These are phyloP conservation scores for Trichoderma gamsii DNA, from an alignment of 495 filamentous ascomycete genomes.

Conservation along the genomic window DNA sequence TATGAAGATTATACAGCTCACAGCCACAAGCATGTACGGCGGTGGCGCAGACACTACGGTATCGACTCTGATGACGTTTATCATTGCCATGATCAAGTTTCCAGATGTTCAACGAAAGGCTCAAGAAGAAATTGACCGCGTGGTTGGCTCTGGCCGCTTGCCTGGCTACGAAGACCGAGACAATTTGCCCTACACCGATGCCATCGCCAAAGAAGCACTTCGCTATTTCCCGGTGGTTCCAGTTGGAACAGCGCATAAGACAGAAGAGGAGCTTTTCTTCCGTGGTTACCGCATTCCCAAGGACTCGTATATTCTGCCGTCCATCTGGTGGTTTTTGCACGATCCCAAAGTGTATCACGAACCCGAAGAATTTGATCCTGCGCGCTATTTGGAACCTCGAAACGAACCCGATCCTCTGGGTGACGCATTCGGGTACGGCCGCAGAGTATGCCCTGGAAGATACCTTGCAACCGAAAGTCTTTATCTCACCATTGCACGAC, in stretches of 20 bases:
- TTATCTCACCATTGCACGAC: slow-evolving; percentile 38
- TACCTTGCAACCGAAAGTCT: slow-evolving; percentile 41
- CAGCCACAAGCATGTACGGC: slow-evolving; percentile 39
- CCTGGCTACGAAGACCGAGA: slow-evolving; percentile 37
- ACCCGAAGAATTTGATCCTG: slow-evolving; percentile 41
- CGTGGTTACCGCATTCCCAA: slow-evolving; percentile 47
- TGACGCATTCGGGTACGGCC: slow-evolving; percentile 48
- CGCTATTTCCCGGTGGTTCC: slow-evolving; percentile 40
- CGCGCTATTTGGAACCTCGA: slow-evolving; percentile 36
- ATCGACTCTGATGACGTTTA: slow-evolving; percentile 34
- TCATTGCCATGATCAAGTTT: slow-evolving; percentile 46
- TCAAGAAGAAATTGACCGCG: slow-evolving; percentile 48
- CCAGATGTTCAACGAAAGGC: slow-evolving; percentile 26
- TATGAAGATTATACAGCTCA: slow-evolving; percentile 34
- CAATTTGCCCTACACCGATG: slow-evolving; percentile 39
- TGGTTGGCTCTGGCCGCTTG: slow-evolving; percentile 40
- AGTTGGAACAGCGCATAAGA: slow-evolving; percentile 41
- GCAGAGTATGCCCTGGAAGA: slow-evolving; percentile 48
- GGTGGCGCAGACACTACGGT: slow-evolving; percentile 45
- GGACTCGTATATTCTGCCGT: slow-evolving; percentile 32
- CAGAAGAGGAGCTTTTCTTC: slow-evolving; percentile 42
- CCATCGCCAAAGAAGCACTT: slow-evolving; percentile 40
- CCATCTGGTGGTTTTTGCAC: slow-evolving; percentile 33
- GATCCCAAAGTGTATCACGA: slow-evolving; percentile 33
- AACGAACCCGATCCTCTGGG: slow-evolving; percentile 36